These are phyloP conservation scores for Camelina laxa DNA, from an alignment of 345 rosid species.

Conservation along the genomic window DNA sequence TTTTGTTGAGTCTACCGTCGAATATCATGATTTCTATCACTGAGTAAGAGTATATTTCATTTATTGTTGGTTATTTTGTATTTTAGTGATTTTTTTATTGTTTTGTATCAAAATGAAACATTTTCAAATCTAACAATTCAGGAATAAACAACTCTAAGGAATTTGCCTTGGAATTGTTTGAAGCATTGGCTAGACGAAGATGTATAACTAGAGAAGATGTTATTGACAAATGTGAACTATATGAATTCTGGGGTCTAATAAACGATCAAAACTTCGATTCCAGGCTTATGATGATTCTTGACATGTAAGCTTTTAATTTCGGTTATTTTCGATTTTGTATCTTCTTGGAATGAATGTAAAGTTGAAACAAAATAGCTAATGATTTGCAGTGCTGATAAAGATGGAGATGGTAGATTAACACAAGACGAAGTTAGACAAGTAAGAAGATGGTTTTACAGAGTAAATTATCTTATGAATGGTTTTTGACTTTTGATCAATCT, in stretches of 20 bases:
- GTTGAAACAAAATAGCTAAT: not conserved
- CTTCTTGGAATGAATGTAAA: not conserved
- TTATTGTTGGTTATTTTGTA: no score
- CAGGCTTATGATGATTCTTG: conserved; percentile 65
- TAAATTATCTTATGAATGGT: conserved; percentile 17
- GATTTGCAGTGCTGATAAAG: conserved; percentile 66
- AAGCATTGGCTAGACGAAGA: no score
- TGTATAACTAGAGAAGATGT: conserved; percentile 33
- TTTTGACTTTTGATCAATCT: not conserved
- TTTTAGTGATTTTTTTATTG: no score
- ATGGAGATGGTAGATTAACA: conserved; percentile 66
- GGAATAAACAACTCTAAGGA: no score
- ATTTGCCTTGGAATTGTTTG: no score
- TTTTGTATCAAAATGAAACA: no score
- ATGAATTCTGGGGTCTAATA: conserved; percentile 65
- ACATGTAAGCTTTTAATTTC: conserved; percentile 55
- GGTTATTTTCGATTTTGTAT: conserved; percentile 33
- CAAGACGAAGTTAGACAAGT: conserved; percentile 68
- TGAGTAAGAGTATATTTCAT: no score
- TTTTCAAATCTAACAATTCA: no score
- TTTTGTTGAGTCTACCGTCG: no score
- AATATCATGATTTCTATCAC: no score
- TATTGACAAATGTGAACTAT: conserved; percentile 45
- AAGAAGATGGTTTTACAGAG: conserved; percentile 46
- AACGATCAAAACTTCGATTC: conserved; percentile 67